A percentile compares a stretch with the other conserved stretches of the same genome.
These are phyloP conservation scores for Rutstroemia sp. DNA, from an alignment of 2,329 filamentous ascomycete species.

Conservation along the genomic window DNA sequence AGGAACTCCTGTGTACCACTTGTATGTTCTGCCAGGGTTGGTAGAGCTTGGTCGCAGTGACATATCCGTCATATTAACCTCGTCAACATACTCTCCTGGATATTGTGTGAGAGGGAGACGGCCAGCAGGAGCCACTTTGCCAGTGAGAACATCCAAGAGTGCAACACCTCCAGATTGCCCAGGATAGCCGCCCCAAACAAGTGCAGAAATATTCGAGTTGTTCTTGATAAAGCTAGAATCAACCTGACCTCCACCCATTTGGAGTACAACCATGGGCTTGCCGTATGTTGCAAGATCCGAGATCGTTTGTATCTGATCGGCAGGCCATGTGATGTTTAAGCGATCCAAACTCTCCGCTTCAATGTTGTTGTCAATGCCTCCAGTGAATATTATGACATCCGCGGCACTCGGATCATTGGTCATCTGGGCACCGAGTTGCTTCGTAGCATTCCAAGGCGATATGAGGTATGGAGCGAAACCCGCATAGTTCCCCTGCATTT, in stretches of 20 bases:
- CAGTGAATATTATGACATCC: slow-evolving; percentile 46
- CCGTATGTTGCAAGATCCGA: slow-evolving; percentile 34
- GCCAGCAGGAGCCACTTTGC: slow-evolving; percentile 32
- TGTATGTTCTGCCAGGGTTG: slow-evolving; percentile 46
- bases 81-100: slow-evolving; percentile 42
- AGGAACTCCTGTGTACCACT: slow-evolving; percentile 45
- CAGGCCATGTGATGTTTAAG: slow-evolving; percentile 42
- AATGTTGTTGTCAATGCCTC: slow-evolving; percentile 45
- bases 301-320: slow-evolving; percentile 44
- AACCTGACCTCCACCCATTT: slow-evolving; percentile 41
- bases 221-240: slow-evolving; percentile 43
- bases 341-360: slow-evolving; percentile 45
- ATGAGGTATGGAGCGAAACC: slow-evolving; percentile 19
- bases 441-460: slow-evolving; percentile 38
- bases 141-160: slow-evolving; percentile 45
- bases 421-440: slow-evolving; percentile 24
- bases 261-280: slow-evolving; percentile 45
- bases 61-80: slow-evolving; percentile 50
- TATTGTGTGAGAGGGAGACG: slow-evolving; percentile 49
- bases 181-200: slow-evolving; percentile 53
- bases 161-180: slow-evolving; percentile 52
- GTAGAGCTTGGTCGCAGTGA: slow-evolving; percentile 38
- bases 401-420: slow-evolving; percentile 36
- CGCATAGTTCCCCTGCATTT: slow-evolving; percentile 23
- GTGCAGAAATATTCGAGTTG: slow-evolving; percentile 40